Conservation (phyloP, 2,329 filamentous ascomycete genomes). For the Ascochyta viciae-villosae region DNA sequence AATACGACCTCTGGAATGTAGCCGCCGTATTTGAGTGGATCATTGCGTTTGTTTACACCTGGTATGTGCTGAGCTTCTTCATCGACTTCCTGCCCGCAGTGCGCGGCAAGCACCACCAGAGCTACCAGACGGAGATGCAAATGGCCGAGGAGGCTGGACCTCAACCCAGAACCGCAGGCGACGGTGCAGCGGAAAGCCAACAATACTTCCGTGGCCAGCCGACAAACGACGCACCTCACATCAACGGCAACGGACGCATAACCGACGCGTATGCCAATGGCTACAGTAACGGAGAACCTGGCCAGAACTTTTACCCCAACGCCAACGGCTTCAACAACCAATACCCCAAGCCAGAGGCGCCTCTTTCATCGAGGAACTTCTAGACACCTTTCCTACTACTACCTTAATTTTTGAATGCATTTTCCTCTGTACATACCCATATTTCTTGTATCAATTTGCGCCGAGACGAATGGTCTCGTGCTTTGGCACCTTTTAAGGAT, state of each 20-base stretch:
- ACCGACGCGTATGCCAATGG: conserved; percentile 28
- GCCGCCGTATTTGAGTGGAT: conserved; percentile 82
- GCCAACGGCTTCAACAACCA: conserved; percentile 25
- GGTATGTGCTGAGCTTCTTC: conserved; percentile 86
- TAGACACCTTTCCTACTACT: conserved; percentile 20
- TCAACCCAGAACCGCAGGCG: conserved; percentile 22
- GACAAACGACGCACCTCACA: conserved; percentile 16
- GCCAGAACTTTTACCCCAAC: conserved; percentile 28
- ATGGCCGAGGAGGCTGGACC: conserved; percentile 31
- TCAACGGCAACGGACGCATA: conserved; percentile 15
- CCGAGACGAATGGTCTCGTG: neutral
- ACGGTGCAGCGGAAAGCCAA: conserved; percentile 34
- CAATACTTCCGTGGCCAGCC: conserved; percentile 36
- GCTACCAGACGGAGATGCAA: conserved; percentile 46
- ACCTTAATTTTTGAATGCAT: conserved; percentile 16
- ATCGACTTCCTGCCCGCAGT: conserved; percentile 86
- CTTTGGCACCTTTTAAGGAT: neutral
- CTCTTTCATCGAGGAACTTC: conserved; percentile 38
- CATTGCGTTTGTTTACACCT: conserved; percentile 83
- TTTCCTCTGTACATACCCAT: conserved; percentile 8
- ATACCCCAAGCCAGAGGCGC: conserved; percentile 31
- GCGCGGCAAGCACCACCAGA: conserved; percentile 61
- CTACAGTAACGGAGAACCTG: conserved; percentile 20
- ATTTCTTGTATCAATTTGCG: conserved; percentile 1
- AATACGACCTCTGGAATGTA: conserved; percentile 61